Evolutionary conservation across 805 yeast genomes (phyloP).

Genomic region (Peterozyma toletana): DNA sequence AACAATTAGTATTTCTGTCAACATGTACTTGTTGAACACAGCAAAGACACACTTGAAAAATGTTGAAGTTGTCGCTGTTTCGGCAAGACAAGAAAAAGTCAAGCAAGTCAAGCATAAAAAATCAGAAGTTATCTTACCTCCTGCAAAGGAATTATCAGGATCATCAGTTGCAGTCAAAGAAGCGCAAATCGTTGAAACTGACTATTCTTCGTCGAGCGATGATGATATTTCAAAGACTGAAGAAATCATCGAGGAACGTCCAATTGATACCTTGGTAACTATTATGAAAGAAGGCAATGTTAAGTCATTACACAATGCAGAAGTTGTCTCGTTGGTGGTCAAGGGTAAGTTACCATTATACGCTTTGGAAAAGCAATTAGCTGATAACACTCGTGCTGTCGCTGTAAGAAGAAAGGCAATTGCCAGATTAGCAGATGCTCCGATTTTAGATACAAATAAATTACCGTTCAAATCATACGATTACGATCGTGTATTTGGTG

Average conservation of each 20-base stretch:
- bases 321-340: conserved; percentile 63
- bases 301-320: conserved; percentile 58
- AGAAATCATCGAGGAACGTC: conserved; percentile 20
- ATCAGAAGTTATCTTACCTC: conserved; percentile 1
- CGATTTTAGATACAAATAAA: conserved; percentile 61
- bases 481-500: conserved; percentile 94
- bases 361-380: conserved; percentile 89
- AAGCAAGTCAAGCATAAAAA: conserved; percentile 1
- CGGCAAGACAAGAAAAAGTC: background rate
- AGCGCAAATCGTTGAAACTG: conserved; percentile 22
- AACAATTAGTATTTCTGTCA: conserved; percentile 69
- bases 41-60: conserved; percentile 55
- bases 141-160: background rate
- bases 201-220: conserved; percentile 20
- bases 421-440: conserved; percentile 74
- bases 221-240: conserved; percentile 15
- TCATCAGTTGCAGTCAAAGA: conserved; percentile 17
- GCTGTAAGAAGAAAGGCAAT: conserved; percentile 89
- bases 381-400: conserved; percentile 89
- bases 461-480: conserved; percentile 83
- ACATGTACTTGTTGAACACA: conserved; percentile 79
- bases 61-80: conserved; percentile 4
- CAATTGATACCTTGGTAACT: conserved; percentile 58
- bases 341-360: conserved; percentile 82
- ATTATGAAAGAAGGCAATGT: conserved; percentile 67